Conservation (phyloP, 73 alveolate species). For the Stentor coeruleus region DNA sequence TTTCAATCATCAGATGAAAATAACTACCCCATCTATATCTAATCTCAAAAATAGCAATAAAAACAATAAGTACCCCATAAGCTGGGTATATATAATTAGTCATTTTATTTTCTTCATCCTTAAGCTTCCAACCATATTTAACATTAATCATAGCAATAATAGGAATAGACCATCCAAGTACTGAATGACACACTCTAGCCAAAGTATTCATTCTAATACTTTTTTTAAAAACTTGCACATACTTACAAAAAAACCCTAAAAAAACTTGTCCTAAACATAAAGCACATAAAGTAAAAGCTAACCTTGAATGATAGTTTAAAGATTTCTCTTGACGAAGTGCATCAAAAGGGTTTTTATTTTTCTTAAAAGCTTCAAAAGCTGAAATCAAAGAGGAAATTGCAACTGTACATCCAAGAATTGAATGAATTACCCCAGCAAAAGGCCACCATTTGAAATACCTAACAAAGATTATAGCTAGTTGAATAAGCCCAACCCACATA, state of each 20-base stretch:
- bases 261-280: neutral
- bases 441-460: conserved; percentile 9
- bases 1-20: neutral
- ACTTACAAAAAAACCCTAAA: neutral
- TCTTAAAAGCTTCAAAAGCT: neutral
- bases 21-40: neutral
- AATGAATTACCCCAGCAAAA: neutral
- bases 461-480: neutral
- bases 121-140: conserved; percentile 13
- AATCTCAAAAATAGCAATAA: neutral
- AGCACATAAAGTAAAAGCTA: neutral
- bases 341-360: neutral
- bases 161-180: neutral
- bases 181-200: neutral
- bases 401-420: neutral
- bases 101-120: neutral
- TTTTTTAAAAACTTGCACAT: neutral
- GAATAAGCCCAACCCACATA: neutral
- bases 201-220: neutral
- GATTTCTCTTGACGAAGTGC: neutral
- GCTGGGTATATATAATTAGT: neutral
- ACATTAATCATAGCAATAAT: neutral
- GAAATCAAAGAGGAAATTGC: neutral
- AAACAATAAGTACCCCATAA: neutral
- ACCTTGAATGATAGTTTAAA: neutral